Evolutionary conservation across 441 rosid species (phyloP), one percentile per base, ranked within the genome.

Genomic region (Daphne laureola): DNA sequence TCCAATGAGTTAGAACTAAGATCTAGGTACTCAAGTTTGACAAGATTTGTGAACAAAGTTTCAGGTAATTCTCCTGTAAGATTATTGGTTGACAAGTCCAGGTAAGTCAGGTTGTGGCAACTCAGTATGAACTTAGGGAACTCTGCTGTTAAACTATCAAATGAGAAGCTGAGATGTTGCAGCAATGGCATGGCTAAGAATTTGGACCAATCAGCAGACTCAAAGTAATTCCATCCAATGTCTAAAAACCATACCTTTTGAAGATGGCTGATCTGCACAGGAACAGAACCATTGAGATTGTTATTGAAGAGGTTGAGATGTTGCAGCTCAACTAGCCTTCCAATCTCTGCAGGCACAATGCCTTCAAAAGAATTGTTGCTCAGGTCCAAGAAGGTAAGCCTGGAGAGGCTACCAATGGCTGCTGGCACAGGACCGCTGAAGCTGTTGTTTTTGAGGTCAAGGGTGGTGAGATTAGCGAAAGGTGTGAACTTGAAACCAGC

Each of bases 191-290:
- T 66, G 49, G 41, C 51, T 0, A 74, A 71, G 65, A 85, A 82
- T 26, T 68, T 60, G 2, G 87, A 74, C 87, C 82, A 78, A 14
- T 80, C 78, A 23, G 81, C 72, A 35, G 78, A 59, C 49, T 58
- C 66, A 46, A 83, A 66, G 58, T 46, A 76, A 65, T 81, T 81
- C 26, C 27, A 62, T 53, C 87, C 83, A 25, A 81, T 66, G 67
- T 81, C 82, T 23, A 81, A 57, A 68, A 58, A 46, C 66, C 70
- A 12, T 63, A 75, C 64, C 70, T 79, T 77, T 48, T 26, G 69
- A 38, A 84, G 92, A 35, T 52, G 61, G 72, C 75, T 65, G 3
- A 84, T 36, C 55, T 75, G 78, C 43, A 25, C 65, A 41, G 87
- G 84, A 0, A 80, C 45, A 8, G 60, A 54, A 14, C 80, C 81